A percentile compares a stretch with the other conserved stretches of the same genome.
Evolutionary conservation across 2,329 filamentous ascomycete species (phyloP).

Genomic region (Penicillium sumatraense): DNA sequence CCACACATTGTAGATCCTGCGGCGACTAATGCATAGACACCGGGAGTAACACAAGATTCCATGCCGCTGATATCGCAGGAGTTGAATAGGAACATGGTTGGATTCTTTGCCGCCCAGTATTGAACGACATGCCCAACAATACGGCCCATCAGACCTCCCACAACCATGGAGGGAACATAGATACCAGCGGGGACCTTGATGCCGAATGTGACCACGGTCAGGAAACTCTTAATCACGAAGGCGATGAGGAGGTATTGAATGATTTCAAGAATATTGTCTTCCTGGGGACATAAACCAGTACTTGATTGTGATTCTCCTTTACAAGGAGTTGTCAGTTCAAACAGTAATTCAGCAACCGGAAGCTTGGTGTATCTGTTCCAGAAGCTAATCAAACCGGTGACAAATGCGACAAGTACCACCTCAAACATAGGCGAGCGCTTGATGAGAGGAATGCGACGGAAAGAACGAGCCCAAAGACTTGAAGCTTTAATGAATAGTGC

Average conservation of each 20-base stretch:
- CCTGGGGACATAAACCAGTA: constrained; percentile 79
- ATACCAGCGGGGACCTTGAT: constrained; percentile 97
- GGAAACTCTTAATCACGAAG: constrained; percentile 84
- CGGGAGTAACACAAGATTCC: constrained; percentile 87
- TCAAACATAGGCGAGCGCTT: constrained; percentile 85
- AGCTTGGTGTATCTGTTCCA: constrained; percentile 92
- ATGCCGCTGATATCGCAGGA: constrained; percentile 70
- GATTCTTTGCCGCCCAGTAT: constrained; percentile 75
- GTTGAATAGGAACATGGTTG: constrained; percentile 73
- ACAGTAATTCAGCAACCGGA: constrained; percentile 85
- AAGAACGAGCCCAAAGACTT: constrained; percentile 83
- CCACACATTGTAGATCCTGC: constrained; percentile 98
- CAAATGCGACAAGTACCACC: constrained; percentile 81
- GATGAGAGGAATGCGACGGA: constrained; percentile 78
- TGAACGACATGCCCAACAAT: constrained; percentile 86
- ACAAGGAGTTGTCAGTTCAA: constrained; percentile 89
- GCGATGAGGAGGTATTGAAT: constrained; percentile 74
- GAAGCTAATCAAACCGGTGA: constrained; percentile 85
- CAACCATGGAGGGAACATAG: constrained; percentile 98
- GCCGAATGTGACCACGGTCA: constrained; percentile 91
- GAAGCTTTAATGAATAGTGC: constrained; percentile 97
- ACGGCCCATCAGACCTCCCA: constrained; percentile 88
- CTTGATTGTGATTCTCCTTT: constrained; percentile 65
- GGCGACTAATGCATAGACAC: constrained; percentile 94
- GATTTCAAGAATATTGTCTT: constrained; percentile 77